Conservation (phyloP, 1,284 basidiomycete species). For the Cryptococcus amylolentus region DNA sequence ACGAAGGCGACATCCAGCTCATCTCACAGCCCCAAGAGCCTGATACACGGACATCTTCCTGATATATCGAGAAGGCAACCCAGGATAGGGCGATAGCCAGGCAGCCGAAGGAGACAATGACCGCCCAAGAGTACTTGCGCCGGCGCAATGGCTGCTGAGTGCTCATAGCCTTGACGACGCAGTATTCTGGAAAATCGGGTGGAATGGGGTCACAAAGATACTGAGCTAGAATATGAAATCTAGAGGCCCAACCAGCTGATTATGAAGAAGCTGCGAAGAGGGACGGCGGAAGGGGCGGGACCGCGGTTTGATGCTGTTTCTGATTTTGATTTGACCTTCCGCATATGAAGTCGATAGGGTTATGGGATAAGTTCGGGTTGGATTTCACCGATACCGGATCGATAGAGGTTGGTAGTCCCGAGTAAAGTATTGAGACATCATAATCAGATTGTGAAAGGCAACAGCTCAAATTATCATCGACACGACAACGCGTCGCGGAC, state of each 20-base stretch:
- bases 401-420: too few species aligned
- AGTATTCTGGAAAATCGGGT: neutral
- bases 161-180: neutral
- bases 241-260: neutral
- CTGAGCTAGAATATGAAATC: too few species aligned
- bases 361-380: too few species aligned
- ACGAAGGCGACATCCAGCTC: conserved; percentile 95
- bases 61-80: conserved; percentile 5
- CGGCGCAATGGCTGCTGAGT: neutral
- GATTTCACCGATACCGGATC: too few species aligned
- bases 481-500: neutral
- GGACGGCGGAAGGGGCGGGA: too few species aligned
- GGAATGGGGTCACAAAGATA: too few species aligned
- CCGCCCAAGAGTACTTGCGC: neutral
- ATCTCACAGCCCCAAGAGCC: conserved; percentile 68
- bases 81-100: conserved; percentile 1
- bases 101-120: neutral
- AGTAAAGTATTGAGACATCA: too few species aligned
- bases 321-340: too few species aligned
- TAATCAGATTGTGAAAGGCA: too few species aligned
- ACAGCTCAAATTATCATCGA: too few species aligned
- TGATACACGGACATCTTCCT: conserved; percentile 11
- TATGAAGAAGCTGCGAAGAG: neutral
- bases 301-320: too few species aligned
- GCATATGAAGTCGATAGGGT: too few species aligned